Base-by-base conservation (phyloP, 352 stramenopile species). In the Poterioochromonas sp. region DNA sequence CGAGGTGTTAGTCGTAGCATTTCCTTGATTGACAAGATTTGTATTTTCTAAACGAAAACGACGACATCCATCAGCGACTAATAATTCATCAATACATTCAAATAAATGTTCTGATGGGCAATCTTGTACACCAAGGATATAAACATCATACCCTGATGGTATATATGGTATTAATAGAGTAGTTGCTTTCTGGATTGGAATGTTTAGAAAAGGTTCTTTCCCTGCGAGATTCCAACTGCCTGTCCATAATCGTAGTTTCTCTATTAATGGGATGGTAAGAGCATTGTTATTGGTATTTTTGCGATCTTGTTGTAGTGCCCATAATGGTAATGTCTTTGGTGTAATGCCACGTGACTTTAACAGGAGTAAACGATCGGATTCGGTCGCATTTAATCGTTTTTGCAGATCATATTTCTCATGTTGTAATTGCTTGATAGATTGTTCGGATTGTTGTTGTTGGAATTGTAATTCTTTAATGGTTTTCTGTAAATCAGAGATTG, bases 151-250 rank as follows among this genome's bases (percentile, higher is more conserved):
- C 0, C 87, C 89, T 35, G 89, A 85, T 0, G 89, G 89, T 12
- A 92, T 63, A 53, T 92, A 89, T 49, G 89, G 83, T 74, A 87
- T 82, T n/a, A 94, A 32, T n/a, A 64, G 20, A 39, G 2, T 22
- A 1, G 39, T 71, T 47, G 62, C 62, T 8, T 34, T 32, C 5
- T 71, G 15, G 5, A 5, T 77, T 35, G 12, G 70, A 18, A 77
- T 71, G 32, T 3, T 22, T 44, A 34, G 0, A 70, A 93, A 92
- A 18, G 88, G 88, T 69, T 93, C 89, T 8, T 87, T 84, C 0
- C 88, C 88, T 0, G 87, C 88, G 83, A 94, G 89, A 81, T 94
- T 94, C 89, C 89, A 94, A 34, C 87, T 90, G 2, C 89, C 89
- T 1, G 90, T 85, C 88, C 88, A 94, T 69, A 94, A 84, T 12